Base-by-base conservation (phyloP, 2,329 filamentous ascomycete genomes). In the Sporothrix phasma region DNA sequence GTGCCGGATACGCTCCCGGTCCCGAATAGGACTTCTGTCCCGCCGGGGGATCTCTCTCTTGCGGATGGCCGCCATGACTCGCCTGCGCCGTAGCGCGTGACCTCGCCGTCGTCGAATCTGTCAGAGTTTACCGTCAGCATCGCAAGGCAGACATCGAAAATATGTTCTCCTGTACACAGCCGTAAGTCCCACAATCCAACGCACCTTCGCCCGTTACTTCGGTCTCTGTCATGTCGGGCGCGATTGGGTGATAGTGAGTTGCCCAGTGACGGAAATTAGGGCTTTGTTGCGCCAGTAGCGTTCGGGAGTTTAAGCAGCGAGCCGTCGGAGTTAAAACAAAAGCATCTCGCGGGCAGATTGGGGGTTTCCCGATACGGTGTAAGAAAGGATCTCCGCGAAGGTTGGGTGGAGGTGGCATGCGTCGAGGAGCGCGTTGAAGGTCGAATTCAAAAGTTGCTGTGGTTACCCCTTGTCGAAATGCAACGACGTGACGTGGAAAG, bases 91-190 rank as follows among this genome's bases (percentile, higher is more conserved):
- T 85, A 85, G 70, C 83, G 78, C 67, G 84, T 81, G 62, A 85
- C 83, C 74, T 85, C 83, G 51, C 83, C 83, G 68, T 85, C 83
- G 67, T 85, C 82, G 69, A 83, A 85, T 71, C 82, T 84, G 19
- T 11, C 24, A 15, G 7, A 37, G 11, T 64, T 24, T 11, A 15
- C 22, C 2, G 39, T 43, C 11, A 45, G 39, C 15, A 43, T 58
- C 29, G 15, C 11, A 15, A 2, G 7, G 7, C 37, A 2, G 22
- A 24, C n/a, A 29, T 15, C 45, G 34, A 43, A 1, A 17, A 19
- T 4, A 26, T 19, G 2, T 31, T 15, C 5, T 1, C 22, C 45
- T 3, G 10, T 22, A 22, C 22, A 5, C 19, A 11, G 13, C 10
- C 5, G 10, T 22, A 47, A 3, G 11, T 2, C 3, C 22, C 5